phyloP scores from a whole-genome alignment of 2,329 filamentous ascomycete species.

The Claviceps paspali region DNA sequence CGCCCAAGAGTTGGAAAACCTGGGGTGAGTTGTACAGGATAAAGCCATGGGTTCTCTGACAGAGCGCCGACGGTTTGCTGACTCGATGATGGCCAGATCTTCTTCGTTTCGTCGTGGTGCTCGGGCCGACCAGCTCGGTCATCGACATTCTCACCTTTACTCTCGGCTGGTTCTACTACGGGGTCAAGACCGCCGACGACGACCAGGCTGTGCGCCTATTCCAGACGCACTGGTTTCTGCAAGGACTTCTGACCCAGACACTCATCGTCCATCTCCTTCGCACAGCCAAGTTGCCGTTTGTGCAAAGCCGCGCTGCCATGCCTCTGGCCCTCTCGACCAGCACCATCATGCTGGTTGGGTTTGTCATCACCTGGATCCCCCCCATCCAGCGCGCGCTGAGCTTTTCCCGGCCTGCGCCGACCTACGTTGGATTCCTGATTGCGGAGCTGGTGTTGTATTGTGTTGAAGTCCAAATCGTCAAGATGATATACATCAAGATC shows the following conservation, averaged over 20 bases:
- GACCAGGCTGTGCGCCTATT: slow-evolving; percentile 7
- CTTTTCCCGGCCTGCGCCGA: slow-evolving; percentile 9
- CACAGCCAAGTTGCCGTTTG: slow-evolving; percentile 13
- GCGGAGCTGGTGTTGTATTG: slow-evolving; percentile 12
- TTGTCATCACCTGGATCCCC: slow-evolving; percentile 13
- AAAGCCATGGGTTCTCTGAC: no score
- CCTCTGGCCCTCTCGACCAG: slow-evolving; percentile 12
- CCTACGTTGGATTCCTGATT: slow-evolving; percentile 12
- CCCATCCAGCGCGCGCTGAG: slow-evolving; percentile 9
- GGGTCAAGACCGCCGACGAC: slow-evolving; percentile 8
- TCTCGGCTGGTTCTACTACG: slow-evolving; percentile 13
- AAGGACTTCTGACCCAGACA: slow-evolving; percentile 15
- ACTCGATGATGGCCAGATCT: slow-evolving; percentile 8
- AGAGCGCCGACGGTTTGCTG: no score
- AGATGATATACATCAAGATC: slow-evolving; percentile 12
- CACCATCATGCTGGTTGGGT: slow-evolving; percentile 13
- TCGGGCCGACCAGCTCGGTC: slow-evolving; percentile 15
- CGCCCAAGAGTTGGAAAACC: slow-evolving; percentile 13
- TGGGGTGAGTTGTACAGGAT: slow-evolving; percentile 1
- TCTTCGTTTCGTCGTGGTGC: slow-evolving; percentile 14
- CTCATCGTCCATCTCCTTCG: slow-evolving; percentile 15
- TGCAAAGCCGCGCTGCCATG: slow-evolving; percentile 11
- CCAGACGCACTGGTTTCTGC: slow-evolving; percentile 15
- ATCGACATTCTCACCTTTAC: slow-evolving; percentile 13
- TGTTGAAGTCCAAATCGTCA: slow-evolving; percentile 14